A percentile compares a stretch with the other conserved stretches of the same genome.
Evolutionary conservation across 306 rosid genomes (phyloP).

Genomic region (Dalbergia cultrata): DNA sequence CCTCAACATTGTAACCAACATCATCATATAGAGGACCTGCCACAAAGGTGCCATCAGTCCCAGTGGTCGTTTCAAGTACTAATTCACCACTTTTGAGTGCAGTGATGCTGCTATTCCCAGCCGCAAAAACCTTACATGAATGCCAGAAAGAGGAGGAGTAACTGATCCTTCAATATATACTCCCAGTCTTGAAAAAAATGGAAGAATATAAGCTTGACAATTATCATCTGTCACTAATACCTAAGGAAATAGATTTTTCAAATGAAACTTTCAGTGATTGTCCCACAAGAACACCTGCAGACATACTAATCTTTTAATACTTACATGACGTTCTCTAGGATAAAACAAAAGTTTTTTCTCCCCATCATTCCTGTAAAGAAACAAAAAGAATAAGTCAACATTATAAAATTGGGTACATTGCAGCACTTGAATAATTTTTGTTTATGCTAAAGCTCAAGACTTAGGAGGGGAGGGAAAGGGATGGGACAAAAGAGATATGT

Average conservation of each 20-base stretch:
- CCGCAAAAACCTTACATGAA: slow-evolving; percentile 79
- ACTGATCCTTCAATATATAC: slow-evolving; percentile 87
- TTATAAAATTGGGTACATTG: slow-evolving; percentile 34
- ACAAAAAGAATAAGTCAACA: slow-evolving; percentile 45
- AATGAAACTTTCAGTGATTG: slow-evolving; percentile 41
- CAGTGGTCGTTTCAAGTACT: slow-evolving; percentile 84
- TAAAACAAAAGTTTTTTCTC: slow-evolving; percentile 81
- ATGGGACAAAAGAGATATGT: slow-evolving; percentile 8
- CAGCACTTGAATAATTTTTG: slow-evolving; percentile 34
- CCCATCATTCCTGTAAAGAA: slow-evolving; percentile 66
- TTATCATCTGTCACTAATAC: slow-evolving; percentile 74
- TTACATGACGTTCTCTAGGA: slow-evolving; percentile 83
- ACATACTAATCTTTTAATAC: slow-evolving; percentile 46
- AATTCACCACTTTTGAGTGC: slow-evolving; percentile 73
- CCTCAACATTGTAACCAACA: slow-evolving; percentile 75
- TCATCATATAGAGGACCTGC: slow-evolving; percentile 95
- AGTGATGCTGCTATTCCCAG: slow-evolving; percentile 75
- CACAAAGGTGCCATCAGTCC: slow-evolving; percentile 72
- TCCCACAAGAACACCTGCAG: slow-evolving; percentile 20
- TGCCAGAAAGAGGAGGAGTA: slow-evolving; percentile 85
- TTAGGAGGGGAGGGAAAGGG: slow-evolving; percentile 14
- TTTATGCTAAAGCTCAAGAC: slow-evolving; percentile 9
- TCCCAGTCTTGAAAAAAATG: slow-evolving; percentile 80
- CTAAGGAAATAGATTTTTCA: slow-evolving; percentile 54
- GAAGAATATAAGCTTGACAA: slow-evolving; percentile 82